These are phyloP conservation scores for Paraconiothyrium brasiliense DNA, from an alignment of 2,329 filamentous ascomycete species.

Conservation along the genomic window DNA sequence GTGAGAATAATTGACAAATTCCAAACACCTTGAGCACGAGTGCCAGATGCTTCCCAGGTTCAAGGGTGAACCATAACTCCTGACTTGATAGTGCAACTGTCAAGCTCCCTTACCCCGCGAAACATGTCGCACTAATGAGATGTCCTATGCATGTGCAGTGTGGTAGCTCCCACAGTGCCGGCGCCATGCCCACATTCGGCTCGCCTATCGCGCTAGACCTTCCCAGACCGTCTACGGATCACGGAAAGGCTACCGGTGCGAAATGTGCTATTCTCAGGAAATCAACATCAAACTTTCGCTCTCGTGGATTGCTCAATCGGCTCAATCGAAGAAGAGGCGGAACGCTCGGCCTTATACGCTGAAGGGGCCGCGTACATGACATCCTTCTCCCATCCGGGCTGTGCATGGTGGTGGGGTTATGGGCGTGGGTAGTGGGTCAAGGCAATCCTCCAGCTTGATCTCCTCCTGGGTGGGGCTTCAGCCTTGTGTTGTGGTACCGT, in stretches of 20 bases:
- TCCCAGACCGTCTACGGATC: conserved; percentile 4
- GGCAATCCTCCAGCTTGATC: background rate
- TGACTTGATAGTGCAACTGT: background rate
- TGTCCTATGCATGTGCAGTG: too few species aligned
- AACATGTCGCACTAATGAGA: conserved; percentile 4
- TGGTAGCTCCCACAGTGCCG: background rate
- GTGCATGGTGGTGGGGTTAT: background rate
- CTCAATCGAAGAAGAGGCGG: background rate
- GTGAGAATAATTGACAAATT: background rate
- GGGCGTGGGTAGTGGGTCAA: background rate
- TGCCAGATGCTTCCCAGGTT: background rate
- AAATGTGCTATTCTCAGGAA: background rate
- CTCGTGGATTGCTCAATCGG: background rate
- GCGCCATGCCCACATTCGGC: conserved; percentile 3
- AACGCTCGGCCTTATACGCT: background rate
- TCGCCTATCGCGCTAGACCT: conserved; percentile 19
- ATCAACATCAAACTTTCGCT: background rate
- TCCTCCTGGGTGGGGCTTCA: background rate
- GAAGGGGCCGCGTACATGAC: background rate
- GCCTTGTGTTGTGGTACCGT: background rate
- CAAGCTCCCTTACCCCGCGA: conserved; percentile 14
- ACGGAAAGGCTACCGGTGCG: conserved; percentile 1
- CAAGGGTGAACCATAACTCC: background rate
- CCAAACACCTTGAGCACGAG: background rate
- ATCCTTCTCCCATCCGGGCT: background rate